A percentile compares a stretch with the other conserved stretches of the same genome.
These are phyloP conservation scores for Ophiocordyceps robertsii DNA, from an alignment of 2,329 filamentous ascomycete genomes.

Conservation along the genomic window DNA sequence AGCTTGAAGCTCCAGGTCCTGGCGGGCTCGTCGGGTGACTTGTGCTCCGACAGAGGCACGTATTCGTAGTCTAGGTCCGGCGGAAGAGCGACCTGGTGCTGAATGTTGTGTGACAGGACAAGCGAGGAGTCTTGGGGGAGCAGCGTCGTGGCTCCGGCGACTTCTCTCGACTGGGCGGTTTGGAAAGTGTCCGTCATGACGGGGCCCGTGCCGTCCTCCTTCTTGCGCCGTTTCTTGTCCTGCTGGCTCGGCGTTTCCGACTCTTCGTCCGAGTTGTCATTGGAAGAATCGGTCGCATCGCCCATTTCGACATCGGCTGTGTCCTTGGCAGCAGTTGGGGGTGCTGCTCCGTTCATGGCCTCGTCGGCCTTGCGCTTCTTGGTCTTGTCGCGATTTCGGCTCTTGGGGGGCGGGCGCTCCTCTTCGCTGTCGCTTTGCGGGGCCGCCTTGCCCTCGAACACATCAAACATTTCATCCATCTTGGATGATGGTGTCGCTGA, in stretches of 20 bases:
- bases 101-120: conserved; percentile 89
- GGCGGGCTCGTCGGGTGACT: conserved; percentile 75
- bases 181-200: conserved; percentile 89
- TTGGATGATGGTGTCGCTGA: conserved; percentile 2
- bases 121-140: conserved; percentile 55
- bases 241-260: conserved; percentile 34
- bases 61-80: conserved; percentile 92
- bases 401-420: conserved; percentile 31
- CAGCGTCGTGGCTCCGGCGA: conserved; percentile 65
- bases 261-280: conserved; percentile 20
- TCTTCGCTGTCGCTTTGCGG: conserved; percentile 27
- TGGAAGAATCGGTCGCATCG: conserved; percentile 28
- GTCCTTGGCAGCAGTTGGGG: conserved; percentile 4
- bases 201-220: conserved; percentile 52
- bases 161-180: conserved; percentile 84
- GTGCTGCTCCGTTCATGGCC: conserved; percentile 44
- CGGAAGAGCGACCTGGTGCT: conserved; percentile 91
- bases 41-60: conserved; percentile 87
- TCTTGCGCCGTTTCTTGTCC: conserved; percentile 50
- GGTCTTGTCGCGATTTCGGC: conserved; percentile 44
- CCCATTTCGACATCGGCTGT: conserved; percentile 19
- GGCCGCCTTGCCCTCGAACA: conserved; percentile 54
- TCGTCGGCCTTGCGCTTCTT: conserved; percentile 85
- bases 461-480: conserved; percentile 74
- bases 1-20: conserved; percentile 78